phyloP scores from a whole-genome alignment of 1,139 yeast genomes.

The Pichia sp. region DNA sequence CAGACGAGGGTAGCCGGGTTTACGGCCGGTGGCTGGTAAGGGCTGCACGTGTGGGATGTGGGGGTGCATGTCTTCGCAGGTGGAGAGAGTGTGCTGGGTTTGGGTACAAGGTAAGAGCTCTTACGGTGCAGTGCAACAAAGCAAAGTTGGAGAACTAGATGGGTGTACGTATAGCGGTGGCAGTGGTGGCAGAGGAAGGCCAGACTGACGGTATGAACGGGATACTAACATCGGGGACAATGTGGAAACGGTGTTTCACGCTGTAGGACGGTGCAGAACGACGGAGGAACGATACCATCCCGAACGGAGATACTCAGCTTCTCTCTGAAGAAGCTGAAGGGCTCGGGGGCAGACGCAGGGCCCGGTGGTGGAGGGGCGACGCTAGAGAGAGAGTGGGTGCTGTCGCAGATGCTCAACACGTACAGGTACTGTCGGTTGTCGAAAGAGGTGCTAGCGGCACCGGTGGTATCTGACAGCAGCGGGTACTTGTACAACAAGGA shows the following conservation, averaged over 20 bases:
- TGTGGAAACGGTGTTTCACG: neutral
- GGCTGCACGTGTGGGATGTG: neutral
- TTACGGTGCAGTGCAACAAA: no score
- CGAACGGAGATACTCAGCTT: slow-evolving; percentile 38
- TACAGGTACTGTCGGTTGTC: slow-evolving; percentile 46
- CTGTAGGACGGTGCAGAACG: slow-evolving; percentile 33
- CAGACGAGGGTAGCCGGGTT: neutral
- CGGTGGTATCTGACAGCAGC: slow-evolving; percentile 65
- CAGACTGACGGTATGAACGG: no score
- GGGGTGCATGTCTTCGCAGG: neutral
- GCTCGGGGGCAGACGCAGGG: neutral
- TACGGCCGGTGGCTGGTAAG: neutral
- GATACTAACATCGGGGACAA: slow-evolving; percentile 2
- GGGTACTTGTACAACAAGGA: slow-evolving; percentile 74
- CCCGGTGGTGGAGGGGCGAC: neutral
- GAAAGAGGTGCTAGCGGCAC: slow-evolving; percentile 38
- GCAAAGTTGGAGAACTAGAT: no score
- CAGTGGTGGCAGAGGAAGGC: no score
- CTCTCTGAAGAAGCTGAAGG: slow-evolving; percentile 16
- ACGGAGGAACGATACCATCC: slow-evolving; percentile 50
- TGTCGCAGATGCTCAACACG: slow-evolving; percentile 22
- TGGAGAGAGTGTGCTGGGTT: no score
- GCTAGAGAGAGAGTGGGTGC: neutral
- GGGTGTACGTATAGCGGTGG: no score
- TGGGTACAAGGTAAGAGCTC: no score